Evolutionary conservation across 495 filamentous ascomycete species (phyloP).

Genomic region (Umbilicaria muhlenbergii): DNA sequence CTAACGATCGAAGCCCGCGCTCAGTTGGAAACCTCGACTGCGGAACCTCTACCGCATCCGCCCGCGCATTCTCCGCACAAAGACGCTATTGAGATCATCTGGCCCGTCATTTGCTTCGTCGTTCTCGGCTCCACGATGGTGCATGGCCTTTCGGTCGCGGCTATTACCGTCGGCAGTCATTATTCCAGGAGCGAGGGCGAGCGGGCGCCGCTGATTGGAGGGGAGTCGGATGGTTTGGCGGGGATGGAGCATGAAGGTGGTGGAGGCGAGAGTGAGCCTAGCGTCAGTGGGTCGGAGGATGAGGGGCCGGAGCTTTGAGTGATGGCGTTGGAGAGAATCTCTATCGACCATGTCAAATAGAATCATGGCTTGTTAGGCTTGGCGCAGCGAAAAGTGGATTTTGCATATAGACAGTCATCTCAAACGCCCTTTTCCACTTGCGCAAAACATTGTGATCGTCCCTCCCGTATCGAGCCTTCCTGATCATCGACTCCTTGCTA

Average conservation of each 20-base stretch:
- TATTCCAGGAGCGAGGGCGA: constrained; percentile 21
- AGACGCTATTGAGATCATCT: constrained; percentile 24
- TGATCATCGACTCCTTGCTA: too few relatives aligned
- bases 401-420: too few relatives aligned
- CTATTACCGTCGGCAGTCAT: constrained; percentile 26
- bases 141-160: constrained; percentile 29
- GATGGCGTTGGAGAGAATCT: too few relatives aligned
- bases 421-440: too few relatives aligned
- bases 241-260: constrained; percentile 29
- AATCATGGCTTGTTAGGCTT: too few relatives aligned
- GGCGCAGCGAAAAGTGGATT: too few relatives aligned
- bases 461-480: too few relatives aligned
- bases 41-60: constrained; percentile 19
- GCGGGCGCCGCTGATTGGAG: constrained; percentile 24
- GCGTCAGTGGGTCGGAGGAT: constrained; percentile 11
- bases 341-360: too few relatives aligned
- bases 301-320: background rate
- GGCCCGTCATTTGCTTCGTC: constrained; percentile 33
- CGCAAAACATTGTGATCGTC: too few relatives aligned
- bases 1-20: constrained; percentile 34
- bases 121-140: constrained; percentile 30
- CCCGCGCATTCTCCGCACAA: constrained; percentile 15
- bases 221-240: constrained; percentile 23
- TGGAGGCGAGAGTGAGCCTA: constrained; percentile 19
- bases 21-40: constrained; percentile 25